Conservation (phyloP, 352 stramenopile species). For the Globisporangium takayamanum region DNA sequence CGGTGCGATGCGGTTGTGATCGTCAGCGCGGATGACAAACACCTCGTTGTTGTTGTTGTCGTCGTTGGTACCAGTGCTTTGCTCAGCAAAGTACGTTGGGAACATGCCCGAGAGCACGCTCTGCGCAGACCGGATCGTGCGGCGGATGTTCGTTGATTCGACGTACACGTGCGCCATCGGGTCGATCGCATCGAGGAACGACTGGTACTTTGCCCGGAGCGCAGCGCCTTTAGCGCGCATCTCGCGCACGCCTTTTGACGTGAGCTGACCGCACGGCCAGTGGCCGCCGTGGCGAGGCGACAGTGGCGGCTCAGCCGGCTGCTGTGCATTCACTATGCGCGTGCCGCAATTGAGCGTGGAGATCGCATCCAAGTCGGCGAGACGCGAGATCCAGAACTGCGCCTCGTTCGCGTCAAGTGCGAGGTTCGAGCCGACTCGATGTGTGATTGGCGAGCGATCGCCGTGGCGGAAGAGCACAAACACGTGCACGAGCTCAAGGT, state of each 20-base stretch:
- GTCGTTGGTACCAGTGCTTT: background rate
- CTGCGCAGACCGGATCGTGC: slow-evolving; percentile 68
- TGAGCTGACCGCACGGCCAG: slow-evolving; percentile 74
- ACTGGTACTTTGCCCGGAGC: slow-evolving; percentile 35
- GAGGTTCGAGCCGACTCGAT: slow-evolving; percentile 35
- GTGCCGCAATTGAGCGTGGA: slow-evolving; percentile 41
- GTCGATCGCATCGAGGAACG: slow-evolving; percentile 28
- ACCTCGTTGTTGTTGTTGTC: slow-evolving; percentile 11
- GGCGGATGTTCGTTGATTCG: slow-evolving; percentile 70
- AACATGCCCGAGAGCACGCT: slow-evolving; percentile 65
- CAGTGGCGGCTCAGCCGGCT: slow-evolving; percentile 15
- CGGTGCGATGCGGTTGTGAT: slow-evolving; percentile 39
- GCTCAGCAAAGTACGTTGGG: slow-evolving; percentile 32
- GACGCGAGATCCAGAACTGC: slow-evolving; percentile 53
- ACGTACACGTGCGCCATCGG: slow-evolving; percentile 47
- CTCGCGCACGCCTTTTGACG: slow-evolving; percentile 48
- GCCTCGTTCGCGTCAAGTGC: slow-evolving; percentile 35
- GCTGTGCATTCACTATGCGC: slow-evolving; percentile 25
- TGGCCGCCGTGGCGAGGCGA: slow-evolving; percentile 48
- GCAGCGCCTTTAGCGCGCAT: slow-evolving; percentile 50
- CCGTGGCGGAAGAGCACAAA: slow-evolving; percentile 72
- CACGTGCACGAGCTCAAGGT: slow-evolving; percentile 51
- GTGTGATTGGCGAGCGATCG: slow-evolving; percentile 71
- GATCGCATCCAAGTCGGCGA: slow-evolving; percentile 38
- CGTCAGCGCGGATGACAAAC: slow-evolving; percentile 43